Evolutionary conservation across 352 stramenopile genomes (phyloP), one percentile per base, ranked within the genome.

Genomic region (Globisporangium spinosum): DNA sequence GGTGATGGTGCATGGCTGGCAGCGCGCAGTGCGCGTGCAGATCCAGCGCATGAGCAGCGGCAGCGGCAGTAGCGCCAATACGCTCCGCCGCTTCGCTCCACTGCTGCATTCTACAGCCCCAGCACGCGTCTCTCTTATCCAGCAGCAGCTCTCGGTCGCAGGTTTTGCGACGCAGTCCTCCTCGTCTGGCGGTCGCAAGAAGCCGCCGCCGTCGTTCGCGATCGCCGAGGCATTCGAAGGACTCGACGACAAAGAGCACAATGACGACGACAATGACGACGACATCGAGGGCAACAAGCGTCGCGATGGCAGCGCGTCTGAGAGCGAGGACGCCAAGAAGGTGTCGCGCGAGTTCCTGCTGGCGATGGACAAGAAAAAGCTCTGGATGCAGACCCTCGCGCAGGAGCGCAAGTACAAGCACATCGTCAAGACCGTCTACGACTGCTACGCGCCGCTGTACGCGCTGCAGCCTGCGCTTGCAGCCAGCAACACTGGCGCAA

Each of bases 381-480:
- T 71, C 63, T 91, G 80, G 80, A 85, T 91, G 79, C 74, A 80
- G 65, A 66, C 67, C 55, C 78, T 89, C 51, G 76, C 70, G 1
- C 59, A 75, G 23, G 64, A 77, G 58, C 71, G 77, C 23, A 64
- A 77, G 32, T 84, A 75, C 43, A 67, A 68, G 9, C 64, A 70
- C 45, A 22, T 91, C 29, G 58, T 89, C 47, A 81, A 87, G 58
- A 71, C 70, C 54, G 79, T 89, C 15, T 70, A 67, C 27, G 83
- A 91, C 56, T 89, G 81, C 66, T 91, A 91, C 73, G 77, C 76
- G 23, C 83, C 80, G 25, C 62, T 89, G 32, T 91, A 91, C 45
- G 53, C 61, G 22, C 66, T 58, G 9, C 75, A 86, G 57, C 67
- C 65, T 8, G 12, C 69, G 51, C 63, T 79, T 0, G 23, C 15